These are phyloP conservation scores for Talaromyces sp. DNA, from an alignment of 2,329 filamentous ascomycete genomes.

Conservation along the genomic window DNA sequence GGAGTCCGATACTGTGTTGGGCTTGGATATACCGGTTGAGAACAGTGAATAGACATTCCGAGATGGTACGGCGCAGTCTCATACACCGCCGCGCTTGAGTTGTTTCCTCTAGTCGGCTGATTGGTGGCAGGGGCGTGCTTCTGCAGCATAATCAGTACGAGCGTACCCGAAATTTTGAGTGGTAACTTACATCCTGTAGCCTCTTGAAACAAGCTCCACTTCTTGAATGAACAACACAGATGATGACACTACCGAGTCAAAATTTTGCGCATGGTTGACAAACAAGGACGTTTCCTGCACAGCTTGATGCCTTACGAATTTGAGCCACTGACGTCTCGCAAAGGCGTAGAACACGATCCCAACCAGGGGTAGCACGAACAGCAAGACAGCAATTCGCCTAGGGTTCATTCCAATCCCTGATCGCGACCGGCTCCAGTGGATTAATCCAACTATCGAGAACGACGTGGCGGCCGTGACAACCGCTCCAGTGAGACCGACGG, in stretches of 20 bases:
- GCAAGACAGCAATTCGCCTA: constrained; percentile 33
- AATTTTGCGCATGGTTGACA: constrained; percentile 69
- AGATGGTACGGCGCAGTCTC: constrained; percentile 71
- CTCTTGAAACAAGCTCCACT: constrained; percentile 89
- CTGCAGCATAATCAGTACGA: constrained; percentile 40
- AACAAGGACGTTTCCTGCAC: constrained; percentile 64
- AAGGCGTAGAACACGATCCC: constrained; percentile 64
- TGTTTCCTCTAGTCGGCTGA: constrained; percentile 82
- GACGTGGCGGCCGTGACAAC: constrained; percentile 59
- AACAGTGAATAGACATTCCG: constrained; percentile 62
- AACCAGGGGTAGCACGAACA: constrained; percentile 46
- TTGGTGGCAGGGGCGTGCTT: constrained; percentile 84
- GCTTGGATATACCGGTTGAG: constrained; percentile 69
- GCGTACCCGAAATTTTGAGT: constrained; percentile 9
- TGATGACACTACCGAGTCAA: constrained; percentile 71
- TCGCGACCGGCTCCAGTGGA: constrained; percentile 66
- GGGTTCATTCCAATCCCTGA: constrained; percentile 39
- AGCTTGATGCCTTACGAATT: constrained; percentile 69
- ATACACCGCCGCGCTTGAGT: constrained; percentile 73
- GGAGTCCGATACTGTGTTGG: constrained; percentile 61
- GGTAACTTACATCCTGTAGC: constrained; percentile 69
- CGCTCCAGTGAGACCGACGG: constrained; percentile 60
- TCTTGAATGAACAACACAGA: constrained; percentile 82
- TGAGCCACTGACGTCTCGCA: constrained; percentile 73
- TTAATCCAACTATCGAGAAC: constrained; percentile 59